A percentile compares a stretch with the other conserved stretches of the same genome.
Conservation (phyloP, 495 filamentous ascomycete species). For the Schizothecium vesticola region DNA sequence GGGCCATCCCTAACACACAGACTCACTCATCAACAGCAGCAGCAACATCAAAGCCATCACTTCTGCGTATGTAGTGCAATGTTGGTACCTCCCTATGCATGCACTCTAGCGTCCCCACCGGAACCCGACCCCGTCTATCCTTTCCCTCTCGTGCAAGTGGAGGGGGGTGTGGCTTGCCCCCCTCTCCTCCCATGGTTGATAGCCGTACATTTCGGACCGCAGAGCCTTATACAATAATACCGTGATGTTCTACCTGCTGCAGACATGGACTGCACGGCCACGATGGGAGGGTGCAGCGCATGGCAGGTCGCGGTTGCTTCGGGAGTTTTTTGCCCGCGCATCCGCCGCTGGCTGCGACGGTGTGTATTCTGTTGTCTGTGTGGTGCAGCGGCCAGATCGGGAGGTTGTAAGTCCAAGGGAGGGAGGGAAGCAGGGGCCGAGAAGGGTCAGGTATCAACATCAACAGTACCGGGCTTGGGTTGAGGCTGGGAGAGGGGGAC, state of each 20-base stretch:
- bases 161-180: conserved; percentile 4
- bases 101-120: neutral
- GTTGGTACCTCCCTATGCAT: no score
- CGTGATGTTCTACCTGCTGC: neutral
- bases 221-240: neutral
- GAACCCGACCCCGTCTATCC: neutral
- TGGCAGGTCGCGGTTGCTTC: neutral
- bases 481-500: neutral
- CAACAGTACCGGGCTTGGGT: neutral
- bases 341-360: neutral
- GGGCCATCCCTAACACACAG: neutral
- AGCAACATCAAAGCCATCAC: neutral
- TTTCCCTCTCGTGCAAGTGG: neutral
- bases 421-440: neutral
- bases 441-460: neutral
- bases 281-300: neutral
- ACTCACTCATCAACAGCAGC: neutral
- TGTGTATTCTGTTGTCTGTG: neutral
- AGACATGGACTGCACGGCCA: neutral
- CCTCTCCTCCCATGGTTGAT: neutral
- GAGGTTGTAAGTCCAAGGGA: no score
- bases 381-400: neutral
- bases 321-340: neutral
- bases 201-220: neutral
- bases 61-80: neutral